These are phyloP conservation scores for Wickerhamiella infanticola DNA, from an alignment of 1,139 yeast species.

Conservation along the genomic window DNA sequence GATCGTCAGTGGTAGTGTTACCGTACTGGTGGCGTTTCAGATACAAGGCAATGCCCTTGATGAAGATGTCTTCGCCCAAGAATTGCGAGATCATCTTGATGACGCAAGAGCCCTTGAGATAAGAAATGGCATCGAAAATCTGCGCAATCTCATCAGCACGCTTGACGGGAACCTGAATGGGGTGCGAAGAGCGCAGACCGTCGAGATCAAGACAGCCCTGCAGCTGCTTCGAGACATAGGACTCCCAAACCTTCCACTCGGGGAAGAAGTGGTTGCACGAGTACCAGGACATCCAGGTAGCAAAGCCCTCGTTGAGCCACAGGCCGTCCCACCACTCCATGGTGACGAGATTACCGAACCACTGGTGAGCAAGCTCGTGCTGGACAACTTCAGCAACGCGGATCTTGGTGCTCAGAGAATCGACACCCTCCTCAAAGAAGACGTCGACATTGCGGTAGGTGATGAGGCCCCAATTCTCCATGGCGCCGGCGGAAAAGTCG, in stretches of 20 bases:
- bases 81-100: constrained; percentile 64
- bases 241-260: constrained; percentile 76
- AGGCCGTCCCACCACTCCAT: constrained; percentile 95
- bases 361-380: constrained; percentile 85
- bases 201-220: constrained; percentile 61
- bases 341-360: constrained; percentile 86
- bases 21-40: constrained; percentile 55
- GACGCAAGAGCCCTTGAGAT: constrained; percentile 67
- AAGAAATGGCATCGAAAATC: constrained; percentile 75
- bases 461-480: constrained; percentile 86
- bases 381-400: constrained; percentile 79
- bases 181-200: constrained; percentile 67
- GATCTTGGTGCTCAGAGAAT: constrained; percentile 53
- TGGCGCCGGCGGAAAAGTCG: constrained; percentile 73
- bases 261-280: constrained; percentile 67
- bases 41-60: constrained; percentile 64
- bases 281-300: constrained; percentile 80
- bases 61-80: constrained; percentile 59
- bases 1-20: constrained; percentile 64
- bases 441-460: constrained; percentile 72
- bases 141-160: constrained; percentile 76
- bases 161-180: constrained; percentile 71
- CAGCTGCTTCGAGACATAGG: constrained; percentile 50
- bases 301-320: constrained; percentile 87
- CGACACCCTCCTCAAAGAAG: constrained; percentile 48